A percentile compares a stretch with the other conserved stretches of the same genome.
Conservation (phyloP, 768 basidiomycete species). For the Hygrophoropsis aurantiaca region DNA sequence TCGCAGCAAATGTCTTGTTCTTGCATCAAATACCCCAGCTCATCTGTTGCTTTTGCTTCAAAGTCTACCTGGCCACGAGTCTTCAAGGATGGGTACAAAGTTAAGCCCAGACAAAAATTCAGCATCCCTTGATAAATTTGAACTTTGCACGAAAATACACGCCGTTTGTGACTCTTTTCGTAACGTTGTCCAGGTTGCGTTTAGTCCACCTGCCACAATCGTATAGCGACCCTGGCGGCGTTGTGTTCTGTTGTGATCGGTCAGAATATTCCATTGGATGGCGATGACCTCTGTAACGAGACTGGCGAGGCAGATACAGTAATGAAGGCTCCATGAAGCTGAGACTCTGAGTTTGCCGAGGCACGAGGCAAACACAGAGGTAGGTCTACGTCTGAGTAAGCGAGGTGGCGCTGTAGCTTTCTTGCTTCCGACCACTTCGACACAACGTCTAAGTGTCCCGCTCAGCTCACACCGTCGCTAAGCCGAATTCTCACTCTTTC, state of each 20-base stretch:
- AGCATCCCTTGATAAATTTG: constrained; percentile 34
- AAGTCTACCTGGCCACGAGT: constrained; percentile 25
- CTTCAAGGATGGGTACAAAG: constrained; percentile 32
- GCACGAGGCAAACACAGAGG: no score
- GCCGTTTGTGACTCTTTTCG: constrained; percentile 57
- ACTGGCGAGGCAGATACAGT: no score
- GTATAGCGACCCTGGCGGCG: constrained; percentile 39
- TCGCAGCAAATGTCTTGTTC: constrained; percentile 42
- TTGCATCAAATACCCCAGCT: constrained; percentile 27
- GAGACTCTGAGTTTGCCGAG: no score
- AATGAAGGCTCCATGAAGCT: no score
- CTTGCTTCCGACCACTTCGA: no score
- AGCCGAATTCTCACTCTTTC: no score
- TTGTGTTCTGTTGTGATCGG: constrained; percentile 51
- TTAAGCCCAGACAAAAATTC: constrained; percentile 31
- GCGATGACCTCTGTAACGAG: no score
- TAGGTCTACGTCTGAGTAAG: no score
- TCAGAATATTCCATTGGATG: constrained; percentile 38
- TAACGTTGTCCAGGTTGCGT: constrained; percentile 45
- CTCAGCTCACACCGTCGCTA: no score
- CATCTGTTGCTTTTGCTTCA: no score
- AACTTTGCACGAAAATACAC: constrained; percentile 48
- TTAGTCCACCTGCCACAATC: constrained; percentile 13
- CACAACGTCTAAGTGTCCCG: no score
- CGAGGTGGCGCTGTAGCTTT: no score